Base-by-base conservation (phyloP, 768 basidiomycete genomes). In the Suillus sp. region DNA sequence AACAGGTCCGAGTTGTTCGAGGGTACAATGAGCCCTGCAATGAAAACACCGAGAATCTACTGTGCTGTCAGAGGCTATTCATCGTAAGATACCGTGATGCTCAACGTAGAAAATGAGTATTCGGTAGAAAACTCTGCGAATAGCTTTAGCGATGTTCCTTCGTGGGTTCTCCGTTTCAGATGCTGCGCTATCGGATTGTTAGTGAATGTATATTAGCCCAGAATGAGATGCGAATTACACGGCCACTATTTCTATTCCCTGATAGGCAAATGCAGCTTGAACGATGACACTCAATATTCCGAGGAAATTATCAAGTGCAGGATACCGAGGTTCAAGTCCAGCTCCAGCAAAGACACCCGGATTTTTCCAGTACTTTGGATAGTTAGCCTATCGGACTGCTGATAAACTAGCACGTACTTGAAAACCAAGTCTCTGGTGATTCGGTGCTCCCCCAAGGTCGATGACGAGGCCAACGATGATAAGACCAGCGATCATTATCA, bases 81-180 rank as follows among this genome's bases (percentile, higher is more conserved):
- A 27, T 4, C 2, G 14, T 42, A 20, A 56, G 18, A 16, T 48
- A 55, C 32, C n/a, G 63, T 6, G 5, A 9, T 30, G 35, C 70
- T 83, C 62, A 65, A 86, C 84, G 67, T 93, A 93, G 81, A 93
- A 93, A 32, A 92, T 66, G 11, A 88, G 66, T 68, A 96, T 92
- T 66, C 93, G 87, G 77, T 85, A 90, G 75, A 92, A 93, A 4
- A 93, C 91, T 38, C 89, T 80, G 27, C 83, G 80, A 35, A 91
- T 84, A 30, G 92, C 91, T 70, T 88, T 91, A 10, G 85, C 78
- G 65, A 95, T 90, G 69, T 91, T 92, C 30, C 87, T 85, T 37
- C 90, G 86, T 2, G 92, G 92, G 73, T 82, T 91, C 70, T 86
- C 80, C 0, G 90, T 91, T 74, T 93, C 92, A 0, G 88, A 89